Evolutionary conservation across 345 rosid species (phyloP).

Genomic region (Psidium friedrichsthalianum): DNA sequence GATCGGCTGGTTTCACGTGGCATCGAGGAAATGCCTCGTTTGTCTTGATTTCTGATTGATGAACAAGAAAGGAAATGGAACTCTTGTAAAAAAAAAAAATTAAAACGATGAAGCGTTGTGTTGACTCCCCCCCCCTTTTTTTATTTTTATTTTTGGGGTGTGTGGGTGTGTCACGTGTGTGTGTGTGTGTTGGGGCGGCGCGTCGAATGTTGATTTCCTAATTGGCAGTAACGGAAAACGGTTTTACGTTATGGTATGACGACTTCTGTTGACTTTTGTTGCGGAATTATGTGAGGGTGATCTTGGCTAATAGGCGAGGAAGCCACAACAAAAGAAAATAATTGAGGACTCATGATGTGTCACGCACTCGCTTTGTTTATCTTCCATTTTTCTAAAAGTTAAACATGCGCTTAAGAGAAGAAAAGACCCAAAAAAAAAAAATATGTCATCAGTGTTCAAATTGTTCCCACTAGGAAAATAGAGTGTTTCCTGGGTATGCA

Average conservation of each 20-base stretch:
- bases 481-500: background rate
- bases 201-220: background rate
- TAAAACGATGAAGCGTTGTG: background rate
- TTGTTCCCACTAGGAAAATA: background rate
- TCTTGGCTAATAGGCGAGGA: background rate
- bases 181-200: too few relatives aligned
- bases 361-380: background rate
- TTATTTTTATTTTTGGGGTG: too few relatives aligned
- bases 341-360: background rate
- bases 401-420: background rate
- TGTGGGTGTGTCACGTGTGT: too few relatives aligned
- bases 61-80: background rate
- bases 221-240: background rate
- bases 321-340: background rate
- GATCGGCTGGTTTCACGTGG: background rate
- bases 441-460: background rate
- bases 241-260: background rate
- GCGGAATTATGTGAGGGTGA: background rate
- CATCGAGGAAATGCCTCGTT: background rate
- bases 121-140: too few relatives aligned
- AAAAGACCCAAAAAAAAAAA: background rate
- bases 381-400: background rate
- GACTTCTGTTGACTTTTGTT: background rate
- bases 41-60: background rate
- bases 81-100: background rate